Percentiles rank a stretch among this genome's conserved stretches.
phyloP scores from a whole-genome alignment of 2,329 filamentous ascomycete species.

The Aspergillus eucalypticola region DNA sequence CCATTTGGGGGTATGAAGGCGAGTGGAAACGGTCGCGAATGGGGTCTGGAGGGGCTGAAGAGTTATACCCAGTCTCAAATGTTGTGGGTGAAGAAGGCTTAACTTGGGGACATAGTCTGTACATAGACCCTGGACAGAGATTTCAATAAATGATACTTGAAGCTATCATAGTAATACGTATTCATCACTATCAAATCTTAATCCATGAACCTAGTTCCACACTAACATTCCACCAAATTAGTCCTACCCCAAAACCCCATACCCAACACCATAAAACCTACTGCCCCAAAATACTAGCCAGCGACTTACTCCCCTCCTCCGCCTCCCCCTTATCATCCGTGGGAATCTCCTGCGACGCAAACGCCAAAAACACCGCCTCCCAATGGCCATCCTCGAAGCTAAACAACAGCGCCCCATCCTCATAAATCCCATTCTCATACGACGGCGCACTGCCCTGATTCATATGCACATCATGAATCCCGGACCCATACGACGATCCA shows the following conservation, averaged over 20 bases:
- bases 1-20: slow-evolving; percentile 3
- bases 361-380: slow-evolving; percentile 23
- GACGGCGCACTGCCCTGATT: slow-evolving; percentile 21
- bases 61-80: slow-evolving; percentile 4
- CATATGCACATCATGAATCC: slow-evolving; percentile 26
- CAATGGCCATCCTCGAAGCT: slow-evolving; percentile 14
- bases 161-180: too few relatives aligned
- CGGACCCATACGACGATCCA: slow-evolving; percentile 15
- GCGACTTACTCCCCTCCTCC: neutral
- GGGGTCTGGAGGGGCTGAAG: slow-evolving; percentile 6
- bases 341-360: slow-evolving; percentile 22
- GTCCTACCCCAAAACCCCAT: too few relatives aligned
- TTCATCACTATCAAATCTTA: too few relatives aligned
- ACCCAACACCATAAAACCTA: neutral
- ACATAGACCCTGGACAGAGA: too few relatives aligned
- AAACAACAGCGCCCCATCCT: slow-evolving; percentile 23
- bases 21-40: slow-evolving; percentile 2
- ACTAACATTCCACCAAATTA: too few relatives aligned
- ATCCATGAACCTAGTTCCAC: too few relatives aligned
- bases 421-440: slow-evolving; percentile 21
- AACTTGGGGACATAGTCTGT: neutral
- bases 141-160: too few relatives aligned
- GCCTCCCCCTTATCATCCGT: slow-evolving; percentile 13
- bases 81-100: slow-evolving; percentile 6
- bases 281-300: slow-evolving; percentile 5